phyloP scores from a whole-genome alignment of 177 flowering plant genomes.

The Vitis hybrid region DNA sequence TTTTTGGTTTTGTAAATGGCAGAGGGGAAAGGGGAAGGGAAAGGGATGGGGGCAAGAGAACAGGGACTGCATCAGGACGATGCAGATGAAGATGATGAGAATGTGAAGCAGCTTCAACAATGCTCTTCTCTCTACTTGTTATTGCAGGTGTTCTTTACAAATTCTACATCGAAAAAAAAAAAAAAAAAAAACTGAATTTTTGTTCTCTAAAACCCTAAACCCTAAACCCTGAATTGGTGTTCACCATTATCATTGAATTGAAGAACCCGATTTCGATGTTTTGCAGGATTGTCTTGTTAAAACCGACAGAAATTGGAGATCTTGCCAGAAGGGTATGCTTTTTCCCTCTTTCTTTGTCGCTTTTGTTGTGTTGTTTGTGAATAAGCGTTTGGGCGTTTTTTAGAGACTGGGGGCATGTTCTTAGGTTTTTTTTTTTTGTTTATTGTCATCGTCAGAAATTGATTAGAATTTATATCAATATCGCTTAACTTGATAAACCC shows the following conservation, averaged over 20 bases:
- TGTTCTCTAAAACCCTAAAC: slow-evolving; percentile 18
- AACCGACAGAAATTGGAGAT: slow-evolving; percentile 67
- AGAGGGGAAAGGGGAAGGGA: too few species aligned
- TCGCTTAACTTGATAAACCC: too few species aligned
- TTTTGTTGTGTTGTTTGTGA: not conserved
- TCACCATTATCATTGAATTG: not conserved
- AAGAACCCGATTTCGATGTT: not conserved
- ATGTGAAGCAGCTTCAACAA: slow-evolving; percentile 73
- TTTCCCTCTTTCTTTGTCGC: not conserved
- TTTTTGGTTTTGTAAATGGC: too few species aligned
- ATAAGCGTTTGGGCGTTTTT: not conserved
- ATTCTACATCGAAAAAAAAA: too few species aligned
- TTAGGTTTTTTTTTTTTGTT: slow-evolving; percentile 1
- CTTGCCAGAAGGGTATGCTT: slow-evolving; percentile 64
- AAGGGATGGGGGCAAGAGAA: too few species aligned
- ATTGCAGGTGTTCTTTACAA: slow-evolving; percentile 50
- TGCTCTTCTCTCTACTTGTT: slow-evolving; percentile 71
- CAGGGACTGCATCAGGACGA: slow-evolving; percentile 43
- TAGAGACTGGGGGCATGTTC: not conserved
- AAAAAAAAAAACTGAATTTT: too few species aligned
- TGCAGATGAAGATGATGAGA: slow-evolving; percentile 79
- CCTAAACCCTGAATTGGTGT: slow-evolving; percentile 7
- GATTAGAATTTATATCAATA: too few species aligned
- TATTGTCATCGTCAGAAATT: too few species aligned
- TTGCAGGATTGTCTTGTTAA: slow-evolving; percentile 72